Evolutionary conservation across 768 basidiomycete genomes (phyloP).

Genomic region (Termitomyces sp.): DNA sequence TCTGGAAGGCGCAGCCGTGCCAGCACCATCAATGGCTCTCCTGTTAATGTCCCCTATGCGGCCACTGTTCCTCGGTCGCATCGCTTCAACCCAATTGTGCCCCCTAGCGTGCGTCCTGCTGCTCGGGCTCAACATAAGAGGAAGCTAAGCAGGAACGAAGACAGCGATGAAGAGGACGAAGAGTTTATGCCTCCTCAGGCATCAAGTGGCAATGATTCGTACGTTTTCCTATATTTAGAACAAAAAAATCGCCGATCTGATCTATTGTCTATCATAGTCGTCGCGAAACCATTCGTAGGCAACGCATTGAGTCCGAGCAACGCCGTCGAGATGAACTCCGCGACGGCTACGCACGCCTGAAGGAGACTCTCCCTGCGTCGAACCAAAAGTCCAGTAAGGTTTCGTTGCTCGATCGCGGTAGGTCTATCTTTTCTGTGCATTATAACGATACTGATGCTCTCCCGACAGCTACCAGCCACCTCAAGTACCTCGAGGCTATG

Average conservation of each 20-base stretch:
- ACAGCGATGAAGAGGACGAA: slow-evolving; percentile 69
- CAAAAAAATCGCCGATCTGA: not conserved
- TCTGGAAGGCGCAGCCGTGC: slow-evolving; percentile 60
- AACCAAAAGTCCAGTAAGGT: slow-evolving; percentile 95
- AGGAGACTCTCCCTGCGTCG: slow-evolving; percentile 82
- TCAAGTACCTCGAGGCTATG: slow-evolving; percentile 81
- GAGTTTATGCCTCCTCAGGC: slow-evolving; percentile 57
- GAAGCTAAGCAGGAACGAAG: slow-evolving; percentile 49
- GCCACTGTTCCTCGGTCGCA: slow-evolving; percentile 69
- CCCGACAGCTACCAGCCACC: slow-evolving; percentile 67
- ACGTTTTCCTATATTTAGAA: slow-evolving; percentile 17
- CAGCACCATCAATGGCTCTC: slow-evolving; percentile 43
- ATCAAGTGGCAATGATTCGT: slow-evolving; percentile 47
- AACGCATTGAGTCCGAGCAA: slow-evolving; percentile 93
- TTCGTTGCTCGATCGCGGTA: slow-evolving; percentile 80
- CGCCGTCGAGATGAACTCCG: slow-evolving; percentile 88
- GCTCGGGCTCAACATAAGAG: slow-evolving; percentile 38
- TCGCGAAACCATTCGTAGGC: slow-evolving; percentile 86
- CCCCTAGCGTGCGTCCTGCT: slow-evolving; percentile 51
- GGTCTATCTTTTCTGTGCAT: slow-evolving; percentile 17
- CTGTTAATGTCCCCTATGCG: slow-evolving; percentile 41
- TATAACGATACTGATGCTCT: slow-evolving; percentile 10
- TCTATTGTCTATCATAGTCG: slow-evolving; percentile 33
- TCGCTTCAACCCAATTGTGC: slow-evolving; percentile 72
- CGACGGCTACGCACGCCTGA: slow-evolving; percentile 86